Percentiles rank a stretch among this genome's conserved stretches.
phyloP scores from a whole-genome alignment of 2,329 filamentous ascomycete species.

The Mycocentrospora acerina region DNA sequence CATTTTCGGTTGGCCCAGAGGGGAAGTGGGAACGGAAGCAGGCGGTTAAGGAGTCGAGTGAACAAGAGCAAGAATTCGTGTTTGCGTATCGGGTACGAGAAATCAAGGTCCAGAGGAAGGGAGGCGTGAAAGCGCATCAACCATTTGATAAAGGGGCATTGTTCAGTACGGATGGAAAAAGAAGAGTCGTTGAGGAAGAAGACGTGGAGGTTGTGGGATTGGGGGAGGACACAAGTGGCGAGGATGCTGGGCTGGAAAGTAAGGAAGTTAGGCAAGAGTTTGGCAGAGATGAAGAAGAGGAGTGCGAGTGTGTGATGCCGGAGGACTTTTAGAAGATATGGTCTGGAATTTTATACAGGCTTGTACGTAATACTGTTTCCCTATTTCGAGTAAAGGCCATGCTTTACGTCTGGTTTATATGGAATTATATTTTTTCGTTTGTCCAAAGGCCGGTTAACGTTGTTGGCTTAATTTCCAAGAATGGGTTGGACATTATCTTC shows the following conservation, averaged over 20 bases:
- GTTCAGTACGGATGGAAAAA: neutral
- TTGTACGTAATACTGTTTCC: too few species aligned
- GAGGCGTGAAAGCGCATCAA: constrained; percentile 1
- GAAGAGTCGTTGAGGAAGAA: neutral
- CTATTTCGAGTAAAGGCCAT: too few species aligned
- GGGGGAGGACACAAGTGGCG: neutral
- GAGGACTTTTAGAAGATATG: too few species aligned
- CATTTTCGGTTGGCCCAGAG: constrained; percentile 8
- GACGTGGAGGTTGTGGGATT: neutral
- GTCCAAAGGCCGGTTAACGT: too few species aligned
- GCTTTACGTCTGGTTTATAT: too few species aligned
- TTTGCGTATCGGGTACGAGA: constrained; percentile 13
- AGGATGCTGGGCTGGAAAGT: neutral
- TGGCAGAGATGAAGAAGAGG: neutral
- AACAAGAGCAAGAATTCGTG: constrained; percentile 5
- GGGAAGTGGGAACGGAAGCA: constrained; percentile 4
- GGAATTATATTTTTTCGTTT: too few species aligned
- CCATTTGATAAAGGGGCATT: neutral
- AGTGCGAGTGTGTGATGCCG: too few species aligned
- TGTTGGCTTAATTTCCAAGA: too few species aligned
- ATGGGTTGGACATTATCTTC: too few species aligned
- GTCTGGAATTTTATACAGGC: too few species aligned
- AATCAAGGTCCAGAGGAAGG: constrained; percentile 8
- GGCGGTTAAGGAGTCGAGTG: neutral
- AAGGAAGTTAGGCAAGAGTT: neutral